Conservation (phyloP, 805 yeast species). For the Candida silvicultrix region DNA sequence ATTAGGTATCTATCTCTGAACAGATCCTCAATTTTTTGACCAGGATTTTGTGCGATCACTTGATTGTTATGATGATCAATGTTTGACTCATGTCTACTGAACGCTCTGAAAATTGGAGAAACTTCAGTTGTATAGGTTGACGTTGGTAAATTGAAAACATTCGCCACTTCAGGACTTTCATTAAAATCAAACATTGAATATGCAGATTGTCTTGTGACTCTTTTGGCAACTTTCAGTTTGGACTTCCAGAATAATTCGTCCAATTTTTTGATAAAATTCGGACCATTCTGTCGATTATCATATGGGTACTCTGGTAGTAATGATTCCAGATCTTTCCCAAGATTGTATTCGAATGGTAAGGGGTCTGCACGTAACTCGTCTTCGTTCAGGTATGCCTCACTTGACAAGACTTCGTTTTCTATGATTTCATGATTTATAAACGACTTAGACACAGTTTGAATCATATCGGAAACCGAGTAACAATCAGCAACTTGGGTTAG, state of each 20-base stretch:
- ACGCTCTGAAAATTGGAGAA: constrained; percentile 17
- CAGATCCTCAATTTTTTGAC: not conserved
- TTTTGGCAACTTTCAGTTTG: constrained; percentile 6
- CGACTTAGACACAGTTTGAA: constrained; percentile 7
- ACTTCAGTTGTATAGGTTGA: constrained; percentile 12
- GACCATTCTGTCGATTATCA: not conserved
- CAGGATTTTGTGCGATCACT: constrained; percentile 1
- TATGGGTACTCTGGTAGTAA: constrained; percentile 6
- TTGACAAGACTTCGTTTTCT: constrained; percentile 30
- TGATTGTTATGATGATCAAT: constrained; percentile 1
- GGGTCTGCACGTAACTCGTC: constrained; percentile 23
- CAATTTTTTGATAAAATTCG: constrained; percentile 1
- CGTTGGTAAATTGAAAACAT: constrained; percentile 11
- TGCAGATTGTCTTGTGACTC: constrained; percentile 10
- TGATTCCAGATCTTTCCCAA: constrained; percentile 17
- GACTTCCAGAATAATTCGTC: constrained; percentile 12
- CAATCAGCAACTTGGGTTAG: constrained; percentile 2
- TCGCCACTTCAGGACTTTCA: constrained; percentile 5
- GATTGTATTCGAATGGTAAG: constrained; percentile 33
- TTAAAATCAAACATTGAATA: constrained; percentile 2
- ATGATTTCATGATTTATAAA: constrained; percentile 7
- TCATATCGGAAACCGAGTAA: constrained; percentile 10
- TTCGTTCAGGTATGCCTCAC: constrained; percentile 29
- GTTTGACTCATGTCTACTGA: constrained; percentile 15
- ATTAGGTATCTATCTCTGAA: not conserved